Conservation (phyloP, 495 filamentous ascomycete genomes). For the Aspergillus bertholletiae region DNA sequence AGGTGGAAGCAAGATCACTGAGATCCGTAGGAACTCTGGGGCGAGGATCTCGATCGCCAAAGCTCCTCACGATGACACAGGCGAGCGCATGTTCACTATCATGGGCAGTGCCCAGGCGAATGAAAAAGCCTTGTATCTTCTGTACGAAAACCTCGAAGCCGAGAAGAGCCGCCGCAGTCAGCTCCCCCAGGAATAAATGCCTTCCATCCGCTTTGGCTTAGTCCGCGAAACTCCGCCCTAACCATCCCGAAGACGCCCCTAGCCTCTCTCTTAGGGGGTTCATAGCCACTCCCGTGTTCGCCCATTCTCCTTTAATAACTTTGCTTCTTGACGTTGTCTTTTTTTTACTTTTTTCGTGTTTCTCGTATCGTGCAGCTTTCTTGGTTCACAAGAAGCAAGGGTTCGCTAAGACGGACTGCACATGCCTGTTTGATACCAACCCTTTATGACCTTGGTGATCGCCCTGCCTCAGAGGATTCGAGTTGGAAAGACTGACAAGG, state of each 20-base stretch:
- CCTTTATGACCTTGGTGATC: constrained; percentile 15
- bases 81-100: constrained; percentile 99
- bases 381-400: constrained; percentile 46
- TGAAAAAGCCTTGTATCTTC: constrained; percentile 89
- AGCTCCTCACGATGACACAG: constrained; percentile 93
- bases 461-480: constrained; percentile 20
- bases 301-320: constrained; percentile 27
- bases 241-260: background rate
- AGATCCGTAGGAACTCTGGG: constrained; percentile 93
- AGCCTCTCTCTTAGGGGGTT: constrained; percentile 12
- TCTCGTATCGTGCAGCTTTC: constrained; percentile 44
- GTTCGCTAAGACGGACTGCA: constrained; percentile 25
- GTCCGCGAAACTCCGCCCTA: background rate
- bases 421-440: constrained; percentile 29
- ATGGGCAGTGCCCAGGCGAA: constrained; percentile 89
- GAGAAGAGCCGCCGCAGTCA: constrained; percentile 96
- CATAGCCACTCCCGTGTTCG: constrained; percentile 2
- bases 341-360: constrained; percentile 50
- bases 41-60: constrained; percentile 98
- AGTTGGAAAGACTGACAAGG: constrained; percentile 12
- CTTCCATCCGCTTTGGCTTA: background rate
- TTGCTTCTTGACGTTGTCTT: constrained; percentile 31
- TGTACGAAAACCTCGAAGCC: constrained; percentile 98
- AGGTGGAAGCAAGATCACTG: constrained; percentile 91
- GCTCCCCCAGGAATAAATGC: constrained; percentile 61